Evolutionary conservation across 108 stramenopile species (phyloP), one percentile per base, ranked within the genome.

Genomic region (Stephanodiscus minutulus): DNA sequence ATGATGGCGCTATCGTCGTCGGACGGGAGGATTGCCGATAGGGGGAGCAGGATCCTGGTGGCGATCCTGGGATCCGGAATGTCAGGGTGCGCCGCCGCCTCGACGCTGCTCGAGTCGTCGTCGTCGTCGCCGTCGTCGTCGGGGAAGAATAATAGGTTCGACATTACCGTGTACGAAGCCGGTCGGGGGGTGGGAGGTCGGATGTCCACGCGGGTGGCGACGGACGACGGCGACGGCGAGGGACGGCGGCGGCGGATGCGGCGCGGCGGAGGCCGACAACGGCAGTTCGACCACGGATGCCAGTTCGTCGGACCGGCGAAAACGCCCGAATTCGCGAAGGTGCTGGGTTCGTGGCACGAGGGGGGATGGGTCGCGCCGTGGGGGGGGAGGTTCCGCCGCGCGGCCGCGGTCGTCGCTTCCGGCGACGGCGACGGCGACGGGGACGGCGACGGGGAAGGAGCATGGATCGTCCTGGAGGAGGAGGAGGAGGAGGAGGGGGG

Each of bases 151-250:
- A 28, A 25, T 10, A 64, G 70, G 29, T 52, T 64, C 11, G 56
- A 70, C 7, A 56, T 81, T 4, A 76, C 74, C 1, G 62, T 81
- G 1, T 81, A 70, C 18, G 79, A 75, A 57, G 59, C 57, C 24
- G 79, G 79, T 10, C 69, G 74, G 44, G 79, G 79, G 5, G 49
- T 76, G 20, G 79, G 79, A 0, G 79, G 74, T 25, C 49, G 79
- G 43, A 81, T 69, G 27, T 81, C 79, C 12, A 75, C 79, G 5
- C 68, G 79, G n/a, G n/a, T n/a, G n/a, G n/a, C n/a, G 9, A 4
- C 7, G 7, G 39, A 11, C 39, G 39, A 8, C 39, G 18, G 55
- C 43, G 50, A 48, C 20, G 18, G 46, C n/a, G 9, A 4, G 39
- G 7, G 39, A 11, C 39, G 39, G 1, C 39, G 18, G 55, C 43